phyloP scores from a whole-genome alignment of 768 basidiomycete species.

The Kwoniella bestiolae region DNA sequence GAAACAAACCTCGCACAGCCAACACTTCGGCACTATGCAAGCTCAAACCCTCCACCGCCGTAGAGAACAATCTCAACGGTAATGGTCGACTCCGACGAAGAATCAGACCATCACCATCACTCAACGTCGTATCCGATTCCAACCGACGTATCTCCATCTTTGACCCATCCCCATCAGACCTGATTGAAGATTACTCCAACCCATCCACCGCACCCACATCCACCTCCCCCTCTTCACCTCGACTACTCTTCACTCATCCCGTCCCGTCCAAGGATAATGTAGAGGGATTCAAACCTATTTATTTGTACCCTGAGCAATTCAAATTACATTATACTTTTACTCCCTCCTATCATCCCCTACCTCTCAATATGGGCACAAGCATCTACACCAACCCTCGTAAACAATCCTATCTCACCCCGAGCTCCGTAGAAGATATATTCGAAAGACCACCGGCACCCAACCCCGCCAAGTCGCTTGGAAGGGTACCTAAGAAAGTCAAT shows the following conservation, averaged over 20 bases:
- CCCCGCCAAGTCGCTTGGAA: constrained; percentile 1
- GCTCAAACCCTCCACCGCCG: background rate
- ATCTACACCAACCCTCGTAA: constrained; percentile 27
- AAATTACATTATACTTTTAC: constrained; percentile 41
- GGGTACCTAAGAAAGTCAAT: background rate
- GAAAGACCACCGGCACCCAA: constrained; percentile 13
- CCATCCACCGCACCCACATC: constrained; percentile 1
- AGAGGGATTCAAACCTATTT: constrained; percentile 32
- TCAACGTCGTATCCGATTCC: constrained; percentile 9
- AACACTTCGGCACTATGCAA: constrained; percentile 1
- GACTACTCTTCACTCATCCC: constrained; percentile 19
- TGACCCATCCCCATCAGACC: constrained; percentile 2
- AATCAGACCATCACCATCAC: background rate
- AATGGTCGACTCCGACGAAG: constrained; percentile 6
- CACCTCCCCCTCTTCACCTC: constrained; percentile 5
- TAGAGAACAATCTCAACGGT: background rate
- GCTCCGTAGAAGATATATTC: constrained; percentile 9
- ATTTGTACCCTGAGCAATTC: constrained; percentile 41
- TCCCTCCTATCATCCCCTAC: constrained; percentile 41
- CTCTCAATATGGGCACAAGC: constrained; percentile 31
- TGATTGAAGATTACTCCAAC: constrained; percentile 8
- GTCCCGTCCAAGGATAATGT: constrained; percentile 5
- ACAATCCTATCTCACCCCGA: background rate
- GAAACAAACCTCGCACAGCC: constrained; percentile 22
- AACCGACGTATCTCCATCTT: constrained; percentile 2